phyloP scores from a whole-genome alignment of 75 land plant species.

The Selaginella tamariscina region DNA sequence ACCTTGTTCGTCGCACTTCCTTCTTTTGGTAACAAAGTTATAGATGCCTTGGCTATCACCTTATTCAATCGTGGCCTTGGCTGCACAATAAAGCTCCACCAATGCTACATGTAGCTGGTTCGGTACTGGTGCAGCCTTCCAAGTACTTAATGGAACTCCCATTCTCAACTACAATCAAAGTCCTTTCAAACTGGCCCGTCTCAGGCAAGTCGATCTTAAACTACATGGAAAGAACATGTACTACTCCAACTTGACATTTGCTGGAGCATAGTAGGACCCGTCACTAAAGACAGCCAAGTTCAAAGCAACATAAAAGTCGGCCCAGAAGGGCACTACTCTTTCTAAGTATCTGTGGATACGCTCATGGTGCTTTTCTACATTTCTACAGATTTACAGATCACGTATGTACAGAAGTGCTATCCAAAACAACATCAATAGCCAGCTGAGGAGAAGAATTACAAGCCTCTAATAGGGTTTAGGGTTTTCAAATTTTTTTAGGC shows the following conservation, averaged over 20 bases:
- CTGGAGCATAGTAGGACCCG: not conserved
- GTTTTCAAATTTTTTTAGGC: too few relatives aligned
- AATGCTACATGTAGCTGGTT: not conserved
- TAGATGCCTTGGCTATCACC: not conserved
- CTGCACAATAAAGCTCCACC: slow-evolving; percentile 13
- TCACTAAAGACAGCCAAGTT: not conserved
- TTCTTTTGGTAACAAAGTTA: slow-evolving; percentile 10
- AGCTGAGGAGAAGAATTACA: too few relatives aligned
- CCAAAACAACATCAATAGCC: not conserved
- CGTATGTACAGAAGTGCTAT: not conserved
- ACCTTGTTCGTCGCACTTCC: not conserved
- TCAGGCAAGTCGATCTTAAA: not conserved
- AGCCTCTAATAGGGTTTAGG: too few relatives aligned
- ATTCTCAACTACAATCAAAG: not conserved
- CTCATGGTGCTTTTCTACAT: too few relatives aligned
- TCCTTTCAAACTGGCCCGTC: not conserved
- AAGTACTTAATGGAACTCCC: not conserved
- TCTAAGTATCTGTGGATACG: not conserved
- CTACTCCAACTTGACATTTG: not conserved
- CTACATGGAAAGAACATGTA: not conserved
- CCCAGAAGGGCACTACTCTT: not conserved
- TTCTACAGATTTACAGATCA: too few relatives aligned
- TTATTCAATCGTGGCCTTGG: not conserved
- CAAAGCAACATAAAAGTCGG: not conserved
- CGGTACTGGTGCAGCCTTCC: not conserved